Evolutionary conservation across 805 yeast species (phyloP), one percentile per base, ranked within the genome.

Genomic region (Zygosaccharomyces bailii): DNA sequence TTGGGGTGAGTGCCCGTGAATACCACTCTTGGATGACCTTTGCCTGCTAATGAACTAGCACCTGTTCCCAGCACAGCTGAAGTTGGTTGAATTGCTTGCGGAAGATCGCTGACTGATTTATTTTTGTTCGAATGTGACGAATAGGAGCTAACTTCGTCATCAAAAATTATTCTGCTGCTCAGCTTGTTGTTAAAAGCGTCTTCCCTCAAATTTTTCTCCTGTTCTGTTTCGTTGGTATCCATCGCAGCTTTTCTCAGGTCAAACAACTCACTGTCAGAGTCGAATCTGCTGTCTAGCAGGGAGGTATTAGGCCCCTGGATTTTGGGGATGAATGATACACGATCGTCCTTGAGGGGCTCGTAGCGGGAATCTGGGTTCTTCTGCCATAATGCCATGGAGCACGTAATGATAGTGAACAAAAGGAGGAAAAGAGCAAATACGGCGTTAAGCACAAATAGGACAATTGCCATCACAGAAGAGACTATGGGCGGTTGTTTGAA

Each of bases 361-460:
- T 93, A 93, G 56, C 96, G 78, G 7, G 91, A 80, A 67, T 93
- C 99, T 42, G 99, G 98, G 65, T 93, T 89, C 73, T 85, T 88
- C 65, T 85, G 83, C 24, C 90, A 54, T 56, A 93, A 66, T 0
- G 96, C 96, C 66, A 88, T 71, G 4, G 82, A 71, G 70, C 98
- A 90, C 1, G 96, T 86, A 30, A 89, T 79, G 55, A 93, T 81
- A 36, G 96, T 89, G 74, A 90, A 83, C 39, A 93, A 70, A 61
- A 93, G 70, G 58, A 91, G 74, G 57, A 86, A 76, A 53, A 87
- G 73, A 3, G 97, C 91, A 66, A 88, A 85, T 0, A 80, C 82
- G 0, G 99, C 99, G 66, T 93, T 93, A 58, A 91, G 61, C 17
- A 93, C 79, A 59, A 93, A 93, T 56, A 87, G 82, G 5, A 93